phyloP scores from a whole-genome alignment of 2,329 filamentous ascomycete genomes.

The Ceratocystis papillata region DNA sequence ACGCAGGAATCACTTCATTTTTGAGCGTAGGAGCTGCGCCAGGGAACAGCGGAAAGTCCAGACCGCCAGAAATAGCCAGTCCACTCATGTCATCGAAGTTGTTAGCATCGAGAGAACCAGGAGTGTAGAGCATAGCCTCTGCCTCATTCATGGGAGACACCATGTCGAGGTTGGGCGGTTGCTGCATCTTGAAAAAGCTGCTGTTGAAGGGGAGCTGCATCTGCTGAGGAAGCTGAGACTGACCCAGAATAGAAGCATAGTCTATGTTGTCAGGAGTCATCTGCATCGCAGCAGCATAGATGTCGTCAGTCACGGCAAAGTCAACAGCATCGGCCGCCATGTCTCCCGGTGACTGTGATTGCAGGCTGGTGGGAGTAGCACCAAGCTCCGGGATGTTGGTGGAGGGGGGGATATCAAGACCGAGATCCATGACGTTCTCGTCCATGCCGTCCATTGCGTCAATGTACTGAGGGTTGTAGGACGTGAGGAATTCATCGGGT shows the following conservation, averaged over 20 bases:
- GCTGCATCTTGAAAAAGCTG: conserved; percentile 13
- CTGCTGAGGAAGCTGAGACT: conserved; percentile 28
- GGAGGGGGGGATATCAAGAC: conserved; percentile 21
- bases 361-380: conserved; percentile 19
- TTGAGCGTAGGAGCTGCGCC: not conserved
- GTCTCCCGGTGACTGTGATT: conserved; percentile 21
- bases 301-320: conserved; percentile 52
- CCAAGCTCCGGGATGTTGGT: conserved; percentile 20
- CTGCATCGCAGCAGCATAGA: conserved; percentile 50
- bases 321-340: conserved; percentile 40
- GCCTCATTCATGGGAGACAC: conserved; percentile 51
- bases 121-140: conserved; percentile 54
- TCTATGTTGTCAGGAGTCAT: conserved; percentile 29
- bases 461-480: conserved; percentile 27
- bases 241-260: conserved; percentile 32
- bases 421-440: conserved; percentile 20
- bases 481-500: conserved; percentile 37
- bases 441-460: conserved; percentile 34
- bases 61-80: conserved; percentile 35
- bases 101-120: conserved; percentile 52
- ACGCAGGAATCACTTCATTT: conserved; percentile 36
- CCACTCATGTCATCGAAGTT: conserved; percentile 43
- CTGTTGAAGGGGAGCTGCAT: conserved; percentile 16
- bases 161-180: conserved; percentile 25
- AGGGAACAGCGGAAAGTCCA: conserved; percentile 58